Evolutionary conservation across 345 rosid species (phyloP).

Genomic region (Lepidium africanum): DNA sequence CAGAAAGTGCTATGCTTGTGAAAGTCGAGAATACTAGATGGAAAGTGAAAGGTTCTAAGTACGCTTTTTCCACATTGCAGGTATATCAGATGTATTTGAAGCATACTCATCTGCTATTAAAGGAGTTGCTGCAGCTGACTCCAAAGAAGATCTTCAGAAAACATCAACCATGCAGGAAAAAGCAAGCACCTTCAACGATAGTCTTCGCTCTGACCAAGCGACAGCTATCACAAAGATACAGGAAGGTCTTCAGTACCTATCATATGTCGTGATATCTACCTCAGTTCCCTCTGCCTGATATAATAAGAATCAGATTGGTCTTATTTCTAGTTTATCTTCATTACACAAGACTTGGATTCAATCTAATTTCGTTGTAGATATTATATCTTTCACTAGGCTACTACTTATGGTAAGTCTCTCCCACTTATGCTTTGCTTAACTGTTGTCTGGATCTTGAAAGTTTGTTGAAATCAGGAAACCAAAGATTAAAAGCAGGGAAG

Average conservation of each 20-base stretch:
- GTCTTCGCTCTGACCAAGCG: slow-evolving; percentile 43
- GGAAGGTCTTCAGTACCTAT: slow-evolving; percentile 71
- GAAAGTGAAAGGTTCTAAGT: background rate
- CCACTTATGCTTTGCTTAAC: background rate
- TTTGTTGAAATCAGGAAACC: background rate
- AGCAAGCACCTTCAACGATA: slow-evolving; percentile 51
- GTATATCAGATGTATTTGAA: slow-evolving; percentile 85
- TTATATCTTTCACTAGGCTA: background rate
- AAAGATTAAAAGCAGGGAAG: background rate
- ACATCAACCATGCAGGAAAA: slow-evolving; percentile 52
- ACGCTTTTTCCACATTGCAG: slow-evolving; percentile 28
- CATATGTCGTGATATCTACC: slow-evolving; percentile 60
- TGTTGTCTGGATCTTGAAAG: slow-evolving; percentile 16
- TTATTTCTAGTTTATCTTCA: background rate
- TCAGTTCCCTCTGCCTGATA: slow-evolving; percentile 59
- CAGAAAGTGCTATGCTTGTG: background rate
- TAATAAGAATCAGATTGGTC: slow-evolving; percentile 6
- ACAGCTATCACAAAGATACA: slow-evolving; percentile 64
- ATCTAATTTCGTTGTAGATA: slow-evolving; percentile 23
- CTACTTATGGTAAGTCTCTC: slow-evolving; percentile 1
- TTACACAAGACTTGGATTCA: background rate
- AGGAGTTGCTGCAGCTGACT: slow-evolving; percentile 38
- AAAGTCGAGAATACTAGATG: background rate
- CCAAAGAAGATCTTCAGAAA: slow-evolving; percentile 37
- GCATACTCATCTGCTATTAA: slow-evolving; percentile 65